phyloP scores from a whole-genome alignment of 2,329 filamentous ascomycete genomes.

The Neopestalotiopsis clavispora region DNA sequence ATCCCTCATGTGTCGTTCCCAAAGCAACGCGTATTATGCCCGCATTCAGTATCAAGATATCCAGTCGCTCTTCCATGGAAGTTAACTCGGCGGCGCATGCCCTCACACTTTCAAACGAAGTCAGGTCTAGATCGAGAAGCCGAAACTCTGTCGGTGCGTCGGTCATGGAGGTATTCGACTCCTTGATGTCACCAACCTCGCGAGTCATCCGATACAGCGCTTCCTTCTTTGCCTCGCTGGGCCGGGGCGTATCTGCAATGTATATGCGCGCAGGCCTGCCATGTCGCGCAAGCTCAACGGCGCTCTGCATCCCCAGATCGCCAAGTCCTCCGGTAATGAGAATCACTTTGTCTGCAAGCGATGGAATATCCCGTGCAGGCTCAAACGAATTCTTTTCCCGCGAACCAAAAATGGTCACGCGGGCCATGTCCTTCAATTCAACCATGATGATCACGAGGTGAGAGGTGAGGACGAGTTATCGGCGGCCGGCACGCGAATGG shows the following conservation, averaged over 20 bases:
- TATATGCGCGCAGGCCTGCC: constrained; percentile 9
- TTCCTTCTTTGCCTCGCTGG: constrained; percentile 39
- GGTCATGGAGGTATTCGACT: not conserved
- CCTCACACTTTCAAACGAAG: not conserved
- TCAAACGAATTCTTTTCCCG: constrained; percentile 22
- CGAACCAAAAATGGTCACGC: constrained; percentile 2
- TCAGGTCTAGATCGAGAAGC: not conserved
- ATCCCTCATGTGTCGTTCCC: not conserved
- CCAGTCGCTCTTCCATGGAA: not conserved
- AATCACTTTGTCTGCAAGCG: constrained; percentile 38
- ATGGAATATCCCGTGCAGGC: constrained; percentile 34
- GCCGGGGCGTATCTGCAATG: constrained; percentile 30
- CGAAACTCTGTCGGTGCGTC: not conserved
- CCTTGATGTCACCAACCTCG: not conserved
- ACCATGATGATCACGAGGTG: not conserved
- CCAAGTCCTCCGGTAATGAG: constrained; percentile 42
- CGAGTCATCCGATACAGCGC: constrained; percentile 22
- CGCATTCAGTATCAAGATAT: not conserved
- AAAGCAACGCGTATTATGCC: not conserved
- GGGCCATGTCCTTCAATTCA: not conserved
- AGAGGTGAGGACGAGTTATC: no score
- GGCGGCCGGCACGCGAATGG: no score
- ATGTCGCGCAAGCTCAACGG: constrained; percentile 42
- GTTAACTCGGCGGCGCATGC: constrained; percentile 13
- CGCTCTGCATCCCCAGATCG: constrained; percentile 43